A percentile compares a stretch with the other conserved stretches of the same genome.
Conservation (phyloP, 2,329 filamentous ascomycete genomes). For the Pezizomycotina sp. region DNA sequence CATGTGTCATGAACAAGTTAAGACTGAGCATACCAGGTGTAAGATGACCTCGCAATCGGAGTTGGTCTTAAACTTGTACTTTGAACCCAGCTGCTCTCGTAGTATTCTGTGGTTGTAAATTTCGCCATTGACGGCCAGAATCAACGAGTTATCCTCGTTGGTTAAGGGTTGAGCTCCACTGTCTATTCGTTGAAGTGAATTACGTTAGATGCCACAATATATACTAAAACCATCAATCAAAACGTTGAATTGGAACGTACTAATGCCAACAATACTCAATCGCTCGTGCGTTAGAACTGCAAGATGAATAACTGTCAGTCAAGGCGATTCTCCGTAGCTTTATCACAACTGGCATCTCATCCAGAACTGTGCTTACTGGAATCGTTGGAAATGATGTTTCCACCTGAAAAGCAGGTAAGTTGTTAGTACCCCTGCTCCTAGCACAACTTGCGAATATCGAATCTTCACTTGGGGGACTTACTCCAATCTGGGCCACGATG, state of each 20-base stretch:
- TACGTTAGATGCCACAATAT: background rate
- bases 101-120: constrained; percentile 98
- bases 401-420: constrained; percentile 40
- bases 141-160: constrained; percentile 74
- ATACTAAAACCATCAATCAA: constrained; percentile 21
- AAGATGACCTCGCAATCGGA: constrained; percentile 99
- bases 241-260: constrained; percentile 36
- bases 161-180: constrained; percentile 89
- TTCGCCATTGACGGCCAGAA: constrained; percentile 94
- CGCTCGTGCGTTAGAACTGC: constrained; percentile 90
- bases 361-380: constrained; percentile 50
- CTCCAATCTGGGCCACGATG: constrained; percentile 98
- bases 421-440: constrained; percentile 25
- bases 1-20: background rate
- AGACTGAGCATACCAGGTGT: constrained; percentile 52
- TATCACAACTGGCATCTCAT: background rate
- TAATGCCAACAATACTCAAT: constrained; percentile 91
- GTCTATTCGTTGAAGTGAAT: constrained; percentile 38
- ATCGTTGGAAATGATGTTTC: constrained; percentile 74
- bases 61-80: constrained; percentile 95
- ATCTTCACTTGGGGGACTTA: constrained; percentile 38
- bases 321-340: background rate
- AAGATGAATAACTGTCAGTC: constrained; percentile 12
- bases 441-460: background rate
- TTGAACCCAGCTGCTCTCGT: constrained; percentile 65